These are phyloP conservation scores for Cutaneotrichosporon daszewskae DNA, from an alignment of 1,284 basidiomycete species.

Conservation along the genomic window DNA sequence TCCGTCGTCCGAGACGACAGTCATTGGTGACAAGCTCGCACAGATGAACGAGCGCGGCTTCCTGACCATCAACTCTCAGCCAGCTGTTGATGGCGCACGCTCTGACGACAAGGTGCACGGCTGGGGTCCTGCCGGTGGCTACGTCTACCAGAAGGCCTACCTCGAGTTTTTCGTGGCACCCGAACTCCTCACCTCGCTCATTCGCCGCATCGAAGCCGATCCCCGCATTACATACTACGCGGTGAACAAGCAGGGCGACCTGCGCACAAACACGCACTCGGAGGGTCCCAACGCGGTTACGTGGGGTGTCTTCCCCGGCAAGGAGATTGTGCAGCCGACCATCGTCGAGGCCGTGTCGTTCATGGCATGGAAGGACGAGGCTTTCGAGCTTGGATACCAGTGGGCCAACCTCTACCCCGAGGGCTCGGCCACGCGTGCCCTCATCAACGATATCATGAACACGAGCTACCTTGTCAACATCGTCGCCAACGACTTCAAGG, in stretches of 20 bases:
- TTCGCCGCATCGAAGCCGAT: constrained; percentile 81
- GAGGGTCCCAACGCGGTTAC: constrained; percentile 98
- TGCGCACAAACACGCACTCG: constrained; percentile 89
- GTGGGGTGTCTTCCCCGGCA: constrained; percentile 98
- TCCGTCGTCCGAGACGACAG: constrained; percentile 74
- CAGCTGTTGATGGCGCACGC: constrained; percentile 85
- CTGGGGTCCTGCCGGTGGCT: constrained; percentile 86
- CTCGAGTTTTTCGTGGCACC: constrained; percentile 91
- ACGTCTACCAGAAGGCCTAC: constrained; percentile 98
- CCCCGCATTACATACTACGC: constrained; percentile 93
- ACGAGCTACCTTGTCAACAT: constrained; percentile 88
- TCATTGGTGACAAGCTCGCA: constrained; percentile 73
- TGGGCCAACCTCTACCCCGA: constrained; percentile 88
- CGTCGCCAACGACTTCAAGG: constrained; percentile 93
- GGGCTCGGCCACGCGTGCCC: constrained; percentile 64
- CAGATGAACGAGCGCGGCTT: constrained; percentile 85
- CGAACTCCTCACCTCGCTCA: constrained; percentile 64
- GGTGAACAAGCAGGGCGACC: constrained; percentile 64
- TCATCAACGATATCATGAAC: constrained; percentile 75
- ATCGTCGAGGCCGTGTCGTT: constrained; percentile 78
- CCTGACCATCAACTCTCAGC: constrained; percentile 97
- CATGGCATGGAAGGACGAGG: constrained; percentile 66
- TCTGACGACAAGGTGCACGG: constrained; percentile 84
- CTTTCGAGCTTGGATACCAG: constrained; percentile 87
- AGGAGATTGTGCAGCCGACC: constrained; percentile 96